Conservation (phyloP, 2,329 filamentous ascomycete species). For the Helicocarpus griseus region DNA sequence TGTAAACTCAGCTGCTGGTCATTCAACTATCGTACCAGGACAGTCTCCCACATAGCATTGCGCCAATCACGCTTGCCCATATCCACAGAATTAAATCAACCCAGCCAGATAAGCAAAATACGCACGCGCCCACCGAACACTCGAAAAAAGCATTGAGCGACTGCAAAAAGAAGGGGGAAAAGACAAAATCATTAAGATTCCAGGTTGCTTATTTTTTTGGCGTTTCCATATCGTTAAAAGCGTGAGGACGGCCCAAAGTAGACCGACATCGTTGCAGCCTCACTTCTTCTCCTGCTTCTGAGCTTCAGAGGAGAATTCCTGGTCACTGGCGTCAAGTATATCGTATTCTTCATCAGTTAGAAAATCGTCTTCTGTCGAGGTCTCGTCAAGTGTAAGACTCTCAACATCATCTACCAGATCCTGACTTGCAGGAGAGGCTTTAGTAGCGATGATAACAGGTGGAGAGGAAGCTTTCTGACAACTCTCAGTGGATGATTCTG, state of each 20-base stretch:
- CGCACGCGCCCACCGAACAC: not conserved
- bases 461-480: slow-evolving; percentile 49
- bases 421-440: slow-evolving; percentile 39
- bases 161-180: not conserved
- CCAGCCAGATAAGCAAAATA: too few species aligned
- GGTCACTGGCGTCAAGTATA: slow-evolving; percentile 87
- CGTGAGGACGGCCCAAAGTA: too few species aligned
- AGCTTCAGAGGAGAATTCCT: slow-evolving; percentile 58
- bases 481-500: slow-evolving; percentile 78
- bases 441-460: slow-evolving; percentile 23
- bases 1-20: not conserved
- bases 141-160: not conserved
- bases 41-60: not conserved
- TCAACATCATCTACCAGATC: slow-evolving; percentile 49
- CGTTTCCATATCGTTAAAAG: slow-evolving; percentile 2
- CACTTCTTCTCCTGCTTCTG: slow-evolving; percentile 9
- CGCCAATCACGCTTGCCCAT: too few species aligned
- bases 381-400: slow-evolving; percentile 44
- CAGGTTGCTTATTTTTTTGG: not conserved
- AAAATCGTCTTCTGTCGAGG: slow-evolving; percentile 52
- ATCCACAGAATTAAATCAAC: too few species aligned
- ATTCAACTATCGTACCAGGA: not conserved
- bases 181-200: not conserved
- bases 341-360: slow-evolving; percentile 98
- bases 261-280: too few species aligned